Conservation (phyloP, 768 basidiomycete genomes). For the Ramaria rubella region DNA sequence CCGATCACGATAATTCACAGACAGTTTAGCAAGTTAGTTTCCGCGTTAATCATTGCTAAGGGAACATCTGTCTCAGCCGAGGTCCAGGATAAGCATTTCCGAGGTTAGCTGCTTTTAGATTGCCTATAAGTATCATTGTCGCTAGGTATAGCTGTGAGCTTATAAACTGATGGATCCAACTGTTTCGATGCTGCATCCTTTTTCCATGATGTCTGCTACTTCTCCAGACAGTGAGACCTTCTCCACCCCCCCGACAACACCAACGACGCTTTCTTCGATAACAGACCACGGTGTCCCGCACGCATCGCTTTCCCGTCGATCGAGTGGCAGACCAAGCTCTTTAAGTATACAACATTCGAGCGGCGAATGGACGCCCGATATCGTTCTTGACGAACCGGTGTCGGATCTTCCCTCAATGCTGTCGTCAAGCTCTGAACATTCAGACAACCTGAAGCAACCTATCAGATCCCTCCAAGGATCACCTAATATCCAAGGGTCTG, state of each 20-base stretch:
- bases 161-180: neutral
- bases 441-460: neutral
- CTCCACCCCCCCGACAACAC: neutral
- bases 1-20: no score
- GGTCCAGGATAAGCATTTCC: neutral
- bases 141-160: no score
- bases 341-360: constrained; percentile 9
- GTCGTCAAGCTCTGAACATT: neutral
- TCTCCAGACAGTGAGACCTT: neutral
- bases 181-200: no score
- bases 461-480: neutral
- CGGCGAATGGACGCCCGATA: constrained; percentile 9
- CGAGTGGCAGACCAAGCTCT: constrained; percentile 5
- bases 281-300: neutral
- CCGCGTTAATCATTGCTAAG: neutral
- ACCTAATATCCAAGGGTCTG: neutral
- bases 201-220: neutral
- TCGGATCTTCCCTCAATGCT: neutral
- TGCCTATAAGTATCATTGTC: no score
- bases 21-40: no score
- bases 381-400: constrained; percentile 4
- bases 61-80: neutral
- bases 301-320: neutral
- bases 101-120: neutral
- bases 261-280: neutral